Evolutionary conservation across 73 alveolate genomes (phyloP).

Genomic region (Symbiodinium pilosum): DNA sequence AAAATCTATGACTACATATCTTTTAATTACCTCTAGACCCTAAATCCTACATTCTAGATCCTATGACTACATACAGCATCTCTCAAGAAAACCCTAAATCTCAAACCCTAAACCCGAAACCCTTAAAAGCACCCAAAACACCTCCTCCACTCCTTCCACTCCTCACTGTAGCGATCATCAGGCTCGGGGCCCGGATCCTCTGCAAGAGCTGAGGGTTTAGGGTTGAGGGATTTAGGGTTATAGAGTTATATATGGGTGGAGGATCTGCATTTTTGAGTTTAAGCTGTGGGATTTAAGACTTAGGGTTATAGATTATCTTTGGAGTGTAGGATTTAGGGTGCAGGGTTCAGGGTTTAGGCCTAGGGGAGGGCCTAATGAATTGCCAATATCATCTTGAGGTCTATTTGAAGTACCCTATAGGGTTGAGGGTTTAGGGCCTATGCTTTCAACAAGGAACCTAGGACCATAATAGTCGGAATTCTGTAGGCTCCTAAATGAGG

Average conservation of each 20-base stretch:
- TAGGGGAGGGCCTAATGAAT: too few relatives aligned
- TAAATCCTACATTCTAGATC: neutral
- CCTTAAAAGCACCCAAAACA: neutral
- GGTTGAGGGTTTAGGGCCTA: too few relatives aligned
- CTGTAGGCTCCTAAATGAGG: too few relatives aligned
- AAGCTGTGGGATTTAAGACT: neutral
- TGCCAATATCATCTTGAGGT: too few relatives aligned
- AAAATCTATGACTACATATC: too few relatives aligned
- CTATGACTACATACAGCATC: neutral
- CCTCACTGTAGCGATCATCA: neutral
- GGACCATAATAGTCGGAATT: too few relatives aligned
- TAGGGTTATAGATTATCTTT: too few relatives aligned
- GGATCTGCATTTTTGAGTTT: neutral
- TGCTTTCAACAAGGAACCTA: too few relatives aligned
- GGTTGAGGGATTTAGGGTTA: neutral
- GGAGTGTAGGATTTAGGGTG: too few relatives aligned
- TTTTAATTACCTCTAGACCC: neutral
- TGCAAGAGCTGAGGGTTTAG: neutral
- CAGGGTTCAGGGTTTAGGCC: too few relatives aligned
- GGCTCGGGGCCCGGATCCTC: neutral
- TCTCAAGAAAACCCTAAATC: neutral
- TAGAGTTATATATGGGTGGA: neutral
- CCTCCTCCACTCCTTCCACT: constrained; percentile 6
- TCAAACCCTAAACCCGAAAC: neutral
- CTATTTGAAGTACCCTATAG: too few relatives aligned